Base-by-base conservation (phyloP, 148 eudicot species). In the Dianthus caryophyllus region DNA sequence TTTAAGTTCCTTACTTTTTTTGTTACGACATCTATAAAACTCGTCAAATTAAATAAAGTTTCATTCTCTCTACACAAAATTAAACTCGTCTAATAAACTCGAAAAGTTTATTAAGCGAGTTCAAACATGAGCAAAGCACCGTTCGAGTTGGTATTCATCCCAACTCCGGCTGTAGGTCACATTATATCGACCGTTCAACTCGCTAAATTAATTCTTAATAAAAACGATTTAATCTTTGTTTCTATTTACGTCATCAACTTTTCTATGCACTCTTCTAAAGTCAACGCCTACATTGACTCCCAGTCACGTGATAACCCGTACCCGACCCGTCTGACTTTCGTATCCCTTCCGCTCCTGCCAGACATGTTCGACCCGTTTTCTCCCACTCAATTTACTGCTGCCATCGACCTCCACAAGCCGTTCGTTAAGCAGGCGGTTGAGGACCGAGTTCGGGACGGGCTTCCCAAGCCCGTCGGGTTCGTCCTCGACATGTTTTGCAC, bases 151-250 rank as follows among this genome's bases (percentile, higher is more conserved):
- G 81, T 83, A 20, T 75, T 85, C 70, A 50, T 85, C 33, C 87
- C 90, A 17, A 44, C 79, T 2, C 87, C 87, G 29, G 78, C 71
- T 21, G 54, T 77, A 66, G 81, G 87, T 51, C 87, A 85, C 75
- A 33, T 85, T 18, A 66, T 66, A 22, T 66, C 81, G 11, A 68
- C 80, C 33, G 71, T 85, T 1, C 72, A 83, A 53, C 22, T 82
- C 5, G 84, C 90, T 7, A 83, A 85, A 49, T 75, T 77, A 61
- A 72, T 85, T 27, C 14, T 77, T 26, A 68, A 73, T 16, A 73
- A 68, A 2, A 73, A 83, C 65, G 25, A 65, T 13, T 53, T 49
- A 6, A 66, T 81, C 21, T 71, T 77, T 9, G 33, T 78, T 70
- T 64, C 79, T 29, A 30, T 85, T 61, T 77, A 76, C n/a, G 43